Evolutionary conservation across 2,329 filamentous ascomycete species (phyloP), one percentile per base, ranked within the genome.

Genomic region (Xylariales sp.): DNA sequence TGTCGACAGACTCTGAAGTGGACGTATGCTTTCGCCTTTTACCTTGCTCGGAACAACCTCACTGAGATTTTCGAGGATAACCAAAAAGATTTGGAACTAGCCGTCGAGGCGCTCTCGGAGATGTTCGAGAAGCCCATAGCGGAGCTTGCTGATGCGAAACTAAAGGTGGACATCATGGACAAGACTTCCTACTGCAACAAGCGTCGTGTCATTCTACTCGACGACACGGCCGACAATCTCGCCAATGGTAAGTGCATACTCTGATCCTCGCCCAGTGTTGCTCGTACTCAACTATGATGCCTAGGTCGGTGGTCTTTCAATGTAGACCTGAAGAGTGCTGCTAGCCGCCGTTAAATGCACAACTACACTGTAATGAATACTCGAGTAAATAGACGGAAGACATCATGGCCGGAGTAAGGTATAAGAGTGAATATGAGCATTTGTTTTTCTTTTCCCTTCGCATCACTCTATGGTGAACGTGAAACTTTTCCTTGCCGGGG

Each of bases 1-100:
- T 99, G 96, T 80, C 92, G 96, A n/a, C 95, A 98, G 82, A 99
- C 96, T 0, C 85, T 99, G 5, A 99, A 99, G 83, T 99, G 96
- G 96, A 99, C 96, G 0, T 99, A 99, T 76, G 96, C 96, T 0
- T 99, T 99, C 81, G 96, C 96, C 0, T 99, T 96, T 79, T 99
- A 99, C 78, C 89, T 99, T n/a, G 91, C 91, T 2, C 90, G 93
- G 64, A 98, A 97, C 85, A 98, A 99, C 77, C 83, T 96, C 64
- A 98, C 96, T 0, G 93, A 95, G 78, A 98, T 99, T 62, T 99
- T 99, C 68, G 96, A 99, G 80, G 94, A 98, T 79, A 99, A 99
- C 79, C 96, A 99, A 77, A 97, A 97, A 80, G 96, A 99, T 78
- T 83, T 99, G 30, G 96, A 99, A 80, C 92, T 99, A 89, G 95